These are phyloP conservation scores for Penicillium aurantiogriseum DNA, from an alignment of 2,329 filamentous ascomycete species.

Conservation along the genomic window DNA sequence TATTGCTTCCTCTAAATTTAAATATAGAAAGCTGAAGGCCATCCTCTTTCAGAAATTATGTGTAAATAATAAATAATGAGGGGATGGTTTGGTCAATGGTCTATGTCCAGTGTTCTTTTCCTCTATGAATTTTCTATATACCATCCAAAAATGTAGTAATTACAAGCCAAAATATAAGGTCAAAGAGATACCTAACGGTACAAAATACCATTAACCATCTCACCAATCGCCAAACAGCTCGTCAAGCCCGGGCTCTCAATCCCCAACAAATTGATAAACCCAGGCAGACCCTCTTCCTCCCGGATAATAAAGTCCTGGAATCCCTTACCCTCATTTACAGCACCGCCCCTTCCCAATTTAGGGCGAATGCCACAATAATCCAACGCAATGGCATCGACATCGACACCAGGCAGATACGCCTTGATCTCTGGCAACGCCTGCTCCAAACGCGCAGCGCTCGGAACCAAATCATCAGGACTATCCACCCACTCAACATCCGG, in stretches of 20 bases:
- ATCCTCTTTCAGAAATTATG: neutral
- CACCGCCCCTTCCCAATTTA: conserved; percentile 68
- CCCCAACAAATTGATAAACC: conserved; percentile 85
- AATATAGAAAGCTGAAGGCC: neutral
- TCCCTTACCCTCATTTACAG: conserved; percentile 54
- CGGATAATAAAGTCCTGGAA: conserved; percentile 84
- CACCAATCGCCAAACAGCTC: conserved; percentile 79
- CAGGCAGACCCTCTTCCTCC: conserved; percentile 72
- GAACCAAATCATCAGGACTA: conserved; percentile 65
- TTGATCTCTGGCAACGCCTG: conserved; percentile 72
- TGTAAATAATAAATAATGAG: neutral
- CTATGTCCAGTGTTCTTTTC: neutral
- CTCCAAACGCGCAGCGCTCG: conserved; percentile 61
- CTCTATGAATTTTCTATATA: neutral
- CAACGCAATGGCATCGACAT: conserved; percentile 63
- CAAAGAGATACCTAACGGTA: conserved; percentile 35
- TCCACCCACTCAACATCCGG: conserved; percentile 95
- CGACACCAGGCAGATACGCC: conserved; percentile 73
- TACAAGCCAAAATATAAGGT: neutral
- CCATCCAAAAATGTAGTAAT: neutral
- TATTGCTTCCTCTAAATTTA: neutral
- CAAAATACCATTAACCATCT: conserved; percentile 64
- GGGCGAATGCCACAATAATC: conserved; percentile 93
- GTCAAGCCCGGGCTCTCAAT: conserved; percentile 94
- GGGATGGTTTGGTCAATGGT: neutral